These are phyloP conservation scores for Linaria vulgaris DNA, from an alignment of 257 asterid species.

Conservation along the genomic window DNA sequence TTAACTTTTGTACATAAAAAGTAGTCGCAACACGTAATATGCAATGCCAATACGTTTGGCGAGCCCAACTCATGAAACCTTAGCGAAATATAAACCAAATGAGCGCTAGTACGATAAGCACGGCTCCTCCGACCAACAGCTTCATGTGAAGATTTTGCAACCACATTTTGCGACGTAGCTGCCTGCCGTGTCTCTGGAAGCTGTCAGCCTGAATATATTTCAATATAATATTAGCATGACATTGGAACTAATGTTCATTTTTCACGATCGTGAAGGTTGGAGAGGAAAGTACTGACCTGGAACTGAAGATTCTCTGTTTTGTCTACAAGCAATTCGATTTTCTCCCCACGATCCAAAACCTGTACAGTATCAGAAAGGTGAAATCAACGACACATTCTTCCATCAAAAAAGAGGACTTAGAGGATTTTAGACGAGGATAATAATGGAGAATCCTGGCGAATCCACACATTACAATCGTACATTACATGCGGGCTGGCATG, in stretches of 20 bases:
- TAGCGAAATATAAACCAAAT: conserved; percentile 68
- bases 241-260: not conserved
- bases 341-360: conserved; percentile 99
- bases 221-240: conserved; percentile 4
- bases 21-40: conserved; percentile 11
- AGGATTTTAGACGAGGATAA: conserved; percentile 1
- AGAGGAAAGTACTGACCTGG: conserved; percentile 53
- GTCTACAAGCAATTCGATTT: conserved; percentile 88
- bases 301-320: conserved; percentile 96
- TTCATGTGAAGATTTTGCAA: conserved; percentile 83
- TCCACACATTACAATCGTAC: not conserved
- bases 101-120: conserved; percentile 47
- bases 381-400: not conserved
- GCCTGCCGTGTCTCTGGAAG: conserved; percentile 97
- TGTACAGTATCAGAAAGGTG: conserved; percentile 28
- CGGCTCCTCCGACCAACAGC: conserved; percentile 68
- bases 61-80: conserved; percentile 37
- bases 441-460: not conserved
- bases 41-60: conserved; percentile 10
- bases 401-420: not conserved
- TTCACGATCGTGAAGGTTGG: conserved; percentile 6
- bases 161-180: conserved; percentile 94
- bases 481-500: no score
- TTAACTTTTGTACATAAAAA: conserved; percentile 28
- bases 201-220: conserved; percentile 75